phyloP scores from a whole-genome alignment of 495 filamentous ascomycete species.

The Trichoderma orchidacearum region DNA sequence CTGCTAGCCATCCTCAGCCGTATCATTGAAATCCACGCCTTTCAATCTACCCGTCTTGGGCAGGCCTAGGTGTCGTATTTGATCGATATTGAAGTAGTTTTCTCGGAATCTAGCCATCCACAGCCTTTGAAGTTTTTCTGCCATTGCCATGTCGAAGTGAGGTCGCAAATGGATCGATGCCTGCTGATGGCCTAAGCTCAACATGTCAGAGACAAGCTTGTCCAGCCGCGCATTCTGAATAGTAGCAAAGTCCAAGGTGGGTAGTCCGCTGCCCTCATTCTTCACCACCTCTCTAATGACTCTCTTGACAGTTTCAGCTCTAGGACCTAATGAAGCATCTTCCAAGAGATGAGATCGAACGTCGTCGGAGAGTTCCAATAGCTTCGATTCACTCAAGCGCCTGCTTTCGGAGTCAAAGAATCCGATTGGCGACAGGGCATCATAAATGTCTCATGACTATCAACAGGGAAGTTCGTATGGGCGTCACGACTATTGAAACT shows the following conservation, averaged over 20 bases:
- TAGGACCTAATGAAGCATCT: constrained; percentile 7
- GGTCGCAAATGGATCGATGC: constrained; percentile 6
- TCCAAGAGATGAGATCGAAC: constrained; percentile 14
- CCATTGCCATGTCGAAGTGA: constrained; percentile 9
- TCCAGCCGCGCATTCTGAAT: constrained; percentile 28
- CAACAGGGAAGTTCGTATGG: neutral
- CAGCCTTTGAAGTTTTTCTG: constrained; percentile 17
- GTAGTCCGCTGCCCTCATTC: constrained; percentile 10
- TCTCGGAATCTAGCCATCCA: constrained; percentile 25
- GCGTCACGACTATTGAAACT: neutral
- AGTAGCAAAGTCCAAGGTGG: constrained; percentile 13
- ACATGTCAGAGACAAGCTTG: constrained; percentile 23
- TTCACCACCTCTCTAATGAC: constrained; percentile 22
- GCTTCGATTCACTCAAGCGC: neutral
- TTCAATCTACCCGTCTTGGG: constrained; percentile 16
- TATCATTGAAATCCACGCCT: constrained; percentile 14
- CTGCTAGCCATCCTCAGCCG: constrained; percentile 6
- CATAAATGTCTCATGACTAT: neutral
- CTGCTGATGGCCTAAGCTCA: constrained; percentile 8
- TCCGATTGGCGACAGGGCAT: neutral
- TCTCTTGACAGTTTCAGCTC: constrained; percentile 11
- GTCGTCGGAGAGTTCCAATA: constrained; percentile 20
- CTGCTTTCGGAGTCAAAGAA: neutral
- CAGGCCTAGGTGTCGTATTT: constrained; percentile 17
- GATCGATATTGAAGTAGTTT: constrained; percentile 26